Percentiles rank a stretch among this genome's conserved stretches.
Conservation (phyloP, 345 rosid species). For the Eucalyptus urophylla region DNA sequence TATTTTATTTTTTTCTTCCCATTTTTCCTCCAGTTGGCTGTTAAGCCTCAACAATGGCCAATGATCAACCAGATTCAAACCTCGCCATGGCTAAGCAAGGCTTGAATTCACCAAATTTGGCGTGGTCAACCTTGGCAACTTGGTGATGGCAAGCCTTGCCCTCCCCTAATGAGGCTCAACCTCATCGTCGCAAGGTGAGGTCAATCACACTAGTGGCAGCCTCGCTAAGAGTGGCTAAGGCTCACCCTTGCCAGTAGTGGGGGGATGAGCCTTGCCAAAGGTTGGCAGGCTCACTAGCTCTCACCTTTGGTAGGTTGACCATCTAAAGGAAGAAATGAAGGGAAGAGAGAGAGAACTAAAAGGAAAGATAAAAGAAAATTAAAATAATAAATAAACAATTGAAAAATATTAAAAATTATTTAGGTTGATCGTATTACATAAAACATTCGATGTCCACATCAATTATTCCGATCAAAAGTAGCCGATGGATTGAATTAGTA, state of each 20-base stretch:
- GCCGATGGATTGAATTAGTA: fast-evolving
- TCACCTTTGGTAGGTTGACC: fast-evolving
- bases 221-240: too few relatives aligned
- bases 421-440: fast-evolving
- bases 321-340: too few relatives aligned
- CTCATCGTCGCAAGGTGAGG: too few relatives aligned
- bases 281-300: fast-evolving
- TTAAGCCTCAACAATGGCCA: not conserved
- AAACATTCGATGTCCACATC: fast-evolving
- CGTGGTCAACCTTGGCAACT: fast-evolving
- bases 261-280: too few relatives aligned
- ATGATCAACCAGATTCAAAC: fast-evolving
- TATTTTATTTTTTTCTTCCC: fast-evolving
- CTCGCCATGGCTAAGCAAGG: fast-evolving
- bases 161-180: fast-evolving
- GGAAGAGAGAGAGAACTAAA: too few relatives aligned
- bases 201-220: too few relatives aligned
- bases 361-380: fast-evolving
- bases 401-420: too few relatives aligned
- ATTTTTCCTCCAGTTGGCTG: fast-evolving
- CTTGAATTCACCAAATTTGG: not conserved
- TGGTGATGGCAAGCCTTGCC: fast-evolving
- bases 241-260: fast-evolving
- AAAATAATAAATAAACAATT: too few relatives aligned
- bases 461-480: fast-evolving